These are phyloP conservation scores for Lepidopterella palustris DNA, from an alignment of 495 filamentous ascomycete genomes.

Conservation along the genomic window DNA sequence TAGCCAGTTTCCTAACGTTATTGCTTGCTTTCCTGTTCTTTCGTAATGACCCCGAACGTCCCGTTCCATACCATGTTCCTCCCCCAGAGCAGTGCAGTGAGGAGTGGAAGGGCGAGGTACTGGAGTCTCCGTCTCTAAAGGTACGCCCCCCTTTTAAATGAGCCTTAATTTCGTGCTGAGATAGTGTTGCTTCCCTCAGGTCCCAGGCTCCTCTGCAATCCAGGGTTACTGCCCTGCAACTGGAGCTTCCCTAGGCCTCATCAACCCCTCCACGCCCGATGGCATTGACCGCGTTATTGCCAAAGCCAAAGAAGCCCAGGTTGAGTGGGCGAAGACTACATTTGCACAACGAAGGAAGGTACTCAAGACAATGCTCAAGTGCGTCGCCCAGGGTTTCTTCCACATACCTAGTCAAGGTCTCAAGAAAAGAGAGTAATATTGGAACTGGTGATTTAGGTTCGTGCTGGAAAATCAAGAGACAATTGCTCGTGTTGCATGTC, in stretches of 20 bases:
- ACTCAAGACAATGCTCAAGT: constrained; percentile 73
- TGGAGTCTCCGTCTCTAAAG: constrained; percentile 51
- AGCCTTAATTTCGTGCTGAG: neutral
- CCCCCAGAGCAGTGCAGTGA: constrained; percentile 51
- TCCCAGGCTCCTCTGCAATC: constrained; percentile 52
- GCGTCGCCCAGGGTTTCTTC: constrained; percentile 28
- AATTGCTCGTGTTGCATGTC: constrained; percentile 77
- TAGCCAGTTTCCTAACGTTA: constrained; percentile 5
- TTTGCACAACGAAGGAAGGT: constrained; percentile 74
- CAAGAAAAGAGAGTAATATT: neutral
- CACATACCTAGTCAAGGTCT: neutral
- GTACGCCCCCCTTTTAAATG: constrained; percentile 22
- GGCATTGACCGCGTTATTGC: constrained; percentile 77
- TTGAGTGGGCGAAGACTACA: constrained; percentile 70
- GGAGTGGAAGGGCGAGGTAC: constrained; percentile 51
- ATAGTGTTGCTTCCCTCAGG: constrained; percentile 29
- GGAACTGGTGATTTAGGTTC: constrained; percentile 41
- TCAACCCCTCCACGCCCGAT: constrained; percentile 69
- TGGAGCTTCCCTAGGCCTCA: constrained; percentile 70
- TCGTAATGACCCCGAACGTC: constrained; percentile 38
- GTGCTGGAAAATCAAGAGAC: constrained; percentile 84
- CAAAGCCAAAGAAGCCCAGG: constrained; percentile 67
- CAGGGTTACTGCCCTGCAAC: constrained; percentile 90
- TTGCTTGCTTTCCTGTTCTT: constrained; percentile 12
- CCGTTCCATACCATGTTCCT: constrained; percentile 52